Evolutionary conservation across 2,329 filamentous ascomycete species (phyloP).

Genomic region (Phialophora verrucosa): DNA sequence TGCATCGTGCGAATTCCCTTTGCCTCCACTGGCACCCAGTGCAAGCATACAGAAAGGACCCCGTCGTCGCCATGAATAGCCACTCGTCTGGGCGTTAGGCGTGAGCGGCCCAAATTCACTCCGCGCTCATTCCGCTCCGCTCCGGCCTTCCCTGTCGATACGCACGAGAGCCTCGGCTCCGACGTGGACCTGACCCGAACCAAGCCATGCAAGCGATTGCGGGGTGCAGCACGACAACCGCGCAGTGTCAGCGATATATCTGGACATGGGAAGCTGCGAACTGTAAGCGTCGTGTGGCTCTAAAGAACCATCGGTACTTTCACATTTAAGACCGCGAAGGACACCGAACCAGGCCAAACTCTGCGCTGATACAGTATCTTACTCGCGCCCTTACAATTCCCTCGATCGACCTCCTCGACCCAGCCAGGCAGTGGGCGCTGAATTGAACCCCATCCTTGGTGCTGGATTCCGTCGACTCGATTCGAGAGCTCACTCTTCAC

Average conservation of each 20-base stretch:
- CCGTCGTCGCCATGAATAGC: background rate
- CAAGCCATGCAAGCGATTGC: background rate
- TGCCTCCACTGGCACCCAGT: background rate
- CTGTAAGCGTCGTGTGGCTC: too few relatives aligned
- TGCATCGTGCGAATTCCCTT: background rate
- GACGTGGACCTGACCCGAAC: background rate
- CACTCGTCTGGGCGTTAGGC: background rate
- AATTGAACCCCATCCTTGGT: too few relatives aligned
- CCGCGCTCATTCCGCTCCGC: background rate
- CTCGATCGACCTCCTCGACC: too few relatives aligned
- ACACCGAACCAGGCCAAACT: background rate
- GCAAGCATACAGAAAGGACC: background rate
- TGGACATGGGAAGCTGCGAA: too few relatives aligned
- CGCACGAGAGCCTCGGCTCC: slow-evolving; percentile 9
- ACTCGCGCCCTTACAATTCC: too few relatives aligned
- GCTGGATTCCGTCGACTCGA: background rate
- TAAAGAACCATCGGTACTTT: background rate
- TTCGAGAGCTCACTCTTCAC: background rate
- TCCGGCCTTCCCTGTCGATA: background rate
- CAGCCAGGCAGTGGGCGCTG: too few relatives aligned
- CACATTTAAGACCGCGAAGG: background rate
- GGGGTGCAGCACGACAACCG: background rate
- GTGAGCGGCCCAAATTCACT: background rate
- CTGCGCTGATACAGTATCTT: too few relatives aligned
- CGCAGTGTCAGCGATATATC: background rate